phyloP scores from a whole-genome alignment of 2,329 filamentous ascomycete genomes.

The Fusarium illudens region DNA sequence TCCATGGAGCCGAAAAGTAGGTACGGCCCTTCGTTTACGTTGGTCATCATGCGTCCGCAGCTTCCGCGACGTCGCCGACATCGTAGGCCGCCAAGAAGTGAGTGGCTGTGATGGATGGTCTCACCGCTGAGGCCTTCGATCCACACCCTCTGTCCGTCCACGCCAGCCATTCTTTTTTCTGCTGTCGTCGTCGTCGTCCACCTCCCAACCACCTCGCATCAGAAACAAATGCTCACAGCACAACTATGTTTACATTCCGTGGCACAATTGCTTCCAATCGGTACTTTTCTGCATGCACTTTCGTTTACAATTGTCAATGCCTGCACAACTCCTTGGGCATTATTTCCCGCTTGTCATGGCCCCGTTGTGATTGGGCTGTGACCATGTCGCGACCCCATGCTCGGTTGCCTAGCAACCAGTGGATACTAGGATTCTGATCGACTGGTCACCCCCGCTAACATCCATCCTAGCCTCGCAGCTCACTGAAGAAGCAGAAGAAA shows the following conservation, averaged over 20 bases:
- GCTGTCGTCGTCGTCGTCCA: conserved; percentile 1
- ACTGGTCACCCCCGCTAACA: neutral
- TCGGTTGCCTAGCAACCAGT: conserved; percentile 38
- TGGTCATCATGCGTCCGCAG: conserved; percentile 10
- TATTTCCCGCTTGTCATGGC: neutral
- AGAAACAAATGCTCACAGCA: neutral
- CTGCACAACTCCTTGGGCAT: neutral
- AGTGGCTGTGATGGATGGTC: conserved; percentile 21
- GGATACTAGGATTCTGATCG: neutral
- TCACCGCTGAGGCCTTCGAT: conserved; percentile 31
- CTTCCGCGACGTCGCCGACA: conserved; percentile 13
- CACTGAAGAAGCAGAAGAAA: neutral
- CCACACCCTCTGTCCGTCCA: conserved; percentile 6
- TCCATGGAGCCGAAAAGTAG: neutral
- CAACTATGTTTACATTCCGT: conserved; percentile 14
- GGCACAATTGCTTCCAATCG: conserved; percentile 32
- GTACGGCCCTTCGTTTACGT: neutral
- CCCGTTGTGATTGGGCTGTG: conserved; percentile 9
- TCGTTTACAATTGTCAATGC: neutral
- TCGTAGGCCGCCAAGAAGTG: conserved; percentile 17
- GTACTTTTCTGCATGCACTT: neutral
- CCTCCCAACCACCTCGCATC: conserved; percentile 3
- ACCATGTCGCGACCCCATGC: conserved; percentile 9
- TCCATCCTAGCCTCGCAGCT: too few relatives aligned
- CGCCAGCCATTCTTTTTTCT: conserved; percentile 1